These are phyloP conservation scores for Apostasia shenzhenica DNA, from an alignment of 106 monocot species.

Conservation along the genomic window DNA sequence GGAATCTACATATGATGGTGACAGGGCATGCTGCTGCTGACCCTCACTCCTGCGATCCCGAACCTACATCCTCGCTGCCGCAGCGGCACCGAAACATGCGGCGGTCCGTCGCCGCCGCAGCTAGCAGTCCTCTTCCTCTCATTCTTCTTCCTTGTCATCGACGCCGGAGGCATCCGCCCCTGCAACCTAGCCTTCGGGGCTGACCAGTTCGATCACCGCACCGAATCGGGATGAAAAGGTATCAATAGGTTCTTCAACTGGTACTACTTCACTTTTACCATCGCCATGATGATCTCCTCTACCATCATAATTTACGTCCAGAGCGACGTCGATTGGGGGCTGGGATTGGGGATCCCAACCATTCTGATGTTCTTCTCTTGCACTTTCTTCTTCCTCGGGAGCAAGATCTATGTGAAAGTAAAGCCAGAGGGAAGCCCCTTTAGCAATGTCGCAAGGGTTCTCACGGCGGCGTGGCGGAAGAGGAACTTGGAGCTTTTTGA, in stretches of 20 bases:
- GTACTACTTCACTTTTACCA: constrained; percentile 44
- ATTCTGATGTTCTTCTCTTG: constrained; percentile 20
- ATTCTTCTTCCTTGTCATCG: constrained; percentile 12
- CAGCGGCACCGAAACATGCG: not conserved
- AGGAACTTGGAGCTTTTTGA: constrained; percentile 12
- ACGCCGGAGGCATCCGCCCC: constrained; percentile 32
- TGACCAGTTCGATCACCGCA: constrained; percentile 30
- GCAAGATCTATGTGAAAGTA: not conserved
- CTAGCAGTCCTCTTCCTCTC: constrained; percentile 9
- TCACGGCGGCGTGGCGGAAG: constrained; percentile 13
- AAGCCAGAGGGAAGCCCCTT: constrained; percentile 17
- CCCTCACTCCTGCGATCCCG: constrained; percentile 13
- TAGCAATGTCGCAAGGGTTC: constrained; percentile 4
- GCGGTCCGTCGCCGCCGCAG: not conserved
- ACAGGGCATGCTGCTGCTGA: constrained; percentile 28
- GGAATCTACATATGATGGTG: too few species aligned
- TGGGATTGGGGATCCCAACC: constrained; percentile 44
- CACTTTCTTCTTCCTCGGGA: constrained; percentile 34
- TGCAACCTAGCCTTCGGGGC: constrained; percentile 33
- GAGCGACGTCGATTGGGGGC: constrained; percentile 39
- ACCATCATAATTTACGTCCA: constrained; percentile 54
- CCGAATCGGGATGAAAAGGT: constrained; percentile 6
- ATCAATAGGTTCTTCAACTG: constrained; percentile 66
- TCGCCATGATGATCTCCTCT: constrained; percentile 22
- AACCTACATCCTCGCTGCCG: constrained; percentile 8